phyloP scores from a whole-genome alignment of 257 asterid species.

The Knoxia roxburghii region DNA sequence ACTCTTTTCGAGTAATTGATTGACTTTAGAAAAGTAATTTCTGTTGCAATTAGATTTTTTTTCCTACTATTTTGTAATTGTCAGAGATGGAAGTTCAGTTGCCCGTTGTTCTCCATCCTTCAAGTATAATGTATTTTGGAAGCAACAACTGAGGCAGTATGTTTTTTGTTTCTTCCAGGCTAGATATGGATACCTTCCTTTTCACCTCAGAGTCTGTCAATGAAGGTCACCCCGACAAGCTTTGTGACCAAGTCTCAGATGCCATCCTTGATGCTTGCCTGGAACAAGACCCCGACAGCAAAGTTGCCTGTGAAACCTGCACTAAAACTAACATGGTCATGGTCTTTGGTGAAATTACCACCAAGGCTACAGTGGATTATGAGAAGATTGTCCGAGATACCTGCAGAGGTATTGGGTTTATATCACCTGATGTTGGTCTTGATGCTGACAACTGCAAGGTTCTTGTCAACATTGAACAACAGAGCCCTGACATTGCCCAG shows the following conservation, averaged over 20 bases:
- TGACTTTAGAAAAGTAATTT: background rate
- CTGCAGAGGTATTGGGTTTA: constrained; percentile 81
- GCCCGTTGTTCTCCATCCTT: background rate
- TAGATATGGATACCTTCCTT: constrained; percentile 67
- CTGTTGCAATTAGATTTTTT: background rate
- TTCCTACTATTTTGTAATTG: background rate
- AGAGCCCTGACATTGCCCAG: constrained; percentile 94
- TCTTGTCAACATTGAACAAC: constrained; percentile 85
- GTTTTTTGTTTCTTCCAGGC: constrained; percentile 26
- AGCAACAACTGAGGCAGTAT: background rate
- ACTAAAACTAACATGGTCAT: constrained; percentile 92
- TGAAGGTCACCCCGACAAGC: constrained; percentile 95
- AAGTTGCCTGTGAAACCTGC: constrained; percentile 89
- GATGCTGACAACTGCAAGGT: constrained; percentile 96
- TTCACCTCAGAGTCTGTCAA: constrained; percentile 86
- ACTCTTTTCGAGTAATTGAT: background rate
- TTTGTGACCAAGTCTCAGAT: constrained; percentile 89
- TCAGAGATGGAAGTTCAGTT: background rate
- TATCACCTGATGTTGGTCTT: constrained; percentile 81
- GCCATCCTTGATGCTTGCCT: constrained; percentile 92
- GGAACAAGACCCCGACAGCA: constrained; percentile 84
- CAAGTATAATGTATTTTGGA: background rate
- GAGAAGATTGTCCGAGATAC: constrained; percentile 84
- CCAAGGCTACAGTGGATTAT: constrained; percentile 66
- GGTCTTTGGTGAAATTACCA: constrained; percentile 95